These are phyloP conservation scores for Penicillium crustosum DNA, from an alignment of 2,329 filamentous ascomycete genomes.

Conservation along the genomic window DNA sequence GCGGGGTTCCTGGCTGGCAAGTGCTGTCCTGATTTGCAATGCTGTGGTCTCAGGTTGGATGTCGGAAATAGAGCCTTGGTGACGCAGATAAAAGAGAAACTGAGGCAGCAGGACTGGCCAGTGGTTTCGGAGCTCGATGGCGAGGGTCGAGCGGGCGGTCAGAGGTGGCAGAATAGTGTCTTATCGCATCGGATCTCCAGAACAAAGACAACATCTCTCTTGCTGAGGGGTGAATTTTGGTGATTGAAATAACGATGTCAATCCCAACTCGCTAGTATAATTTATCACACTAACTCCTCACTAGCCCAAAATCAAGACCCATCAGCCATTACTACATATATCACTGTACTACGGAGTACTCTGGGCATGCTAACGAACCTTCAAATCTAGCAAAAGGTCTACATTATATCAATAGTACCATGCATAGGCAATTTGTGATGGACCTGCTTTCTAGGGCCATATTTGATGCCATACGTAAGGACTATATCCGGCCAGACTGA, in stretches of 20 bases:
- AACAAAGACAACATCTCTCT: background rate
- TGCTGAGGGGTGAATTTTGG: background rate
- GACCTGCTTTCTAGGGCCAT: background rate
- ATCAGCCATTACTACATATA: background rate
- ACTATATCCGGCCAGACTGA: too few relatives aligned
- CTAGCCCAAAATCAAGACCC: too few relatives aligned
- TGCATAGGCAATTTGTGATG: background rate
- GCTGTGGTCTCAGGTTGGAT: background rate
- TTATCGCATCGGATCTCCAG: constrained; percentile 1
- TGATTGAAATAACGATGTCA: background rate
- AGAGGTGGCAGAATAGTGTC: constrained; percentile 8
- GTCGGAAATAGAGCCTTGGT: background rate
- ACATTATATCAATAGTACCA: background rate
- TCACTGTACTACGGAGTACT: background rate
- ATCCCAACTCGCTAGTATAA: background rate
- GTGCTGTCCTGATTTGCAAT: background rate
- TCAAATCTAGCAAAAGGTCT: background rate
- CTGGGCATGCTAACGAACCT: background rate
- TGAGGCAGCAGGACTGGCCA: background rate
- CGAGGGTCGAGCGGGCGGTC: constrained; percentile 8
- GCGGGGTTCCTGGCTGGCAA: background rate
- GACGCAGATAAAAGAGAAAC: background rate
- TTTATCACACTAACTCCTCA: background rate
- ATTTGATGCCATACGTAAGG: background rate
- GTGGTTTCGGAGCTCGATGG: constrained; percentile 2